Conservation (phyloP, 1,284 basidiomycete genomes). For the Apiotrichum mycotoxinovorans region DNA sequence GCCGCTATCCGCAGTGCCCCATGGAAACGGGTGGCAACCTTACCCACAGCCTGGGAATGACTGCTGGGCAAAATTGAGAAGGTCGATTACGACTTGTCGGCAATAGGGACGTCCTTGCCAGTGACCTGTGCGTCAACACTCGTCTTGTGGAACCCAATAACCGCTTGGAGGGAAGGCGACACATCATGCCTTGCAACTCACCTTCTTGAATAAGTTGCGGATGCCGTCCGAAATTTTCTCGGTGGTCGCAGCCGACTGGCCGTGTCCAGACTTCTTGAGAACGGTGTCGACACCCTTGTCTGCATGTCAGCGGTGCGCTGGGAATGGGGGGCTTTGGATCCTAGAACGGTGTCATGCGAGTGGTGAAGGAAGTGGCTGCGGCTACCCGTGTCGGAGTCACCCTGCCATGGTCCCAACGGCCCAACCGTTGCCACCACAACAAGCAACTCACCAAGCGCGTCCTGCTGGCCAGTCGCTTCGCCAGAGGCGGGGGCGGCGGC, state of each 20-base stretch:
- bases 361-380: no score
- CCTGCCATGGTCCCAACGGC: no score
- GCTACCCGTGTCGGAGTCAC: no score
- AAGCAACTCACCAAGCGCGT: slow-evolving; percentile 40
- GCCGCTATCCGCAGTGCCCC: no score
- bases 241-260: slow-evolving; percentile 40
- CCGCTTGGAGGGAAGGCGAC: no score
- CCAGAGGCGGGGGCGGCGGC: not conserved
- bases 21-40: no score
- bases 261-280: slow-evolving; percentile 41
- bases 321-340: no score
- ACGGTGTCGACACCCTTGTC: slow-evolving; percentile 44
- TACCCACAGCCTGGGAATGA: no score
- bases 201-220: slow-evolving; percentile 48
- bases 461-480: slow-evolving; percentile 36
- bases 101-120: slow-evolving; percentile 43
- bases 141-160: not conserved
- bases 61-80: no score
- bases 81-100: slow-evolving; percentile 30
- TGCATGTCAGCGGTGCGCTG: slow-evolving; percentile 14
- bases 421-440: no score
- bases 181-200: not conserved
- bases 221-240: slow-evolving; percentile 53
- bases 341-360: no score
- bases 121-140: slow-evolving; percentile 23